Evolutionary conservation across 805 yeast genomes (phyloP).

Genomic region (Gaillardinia entomophila): DNA sequence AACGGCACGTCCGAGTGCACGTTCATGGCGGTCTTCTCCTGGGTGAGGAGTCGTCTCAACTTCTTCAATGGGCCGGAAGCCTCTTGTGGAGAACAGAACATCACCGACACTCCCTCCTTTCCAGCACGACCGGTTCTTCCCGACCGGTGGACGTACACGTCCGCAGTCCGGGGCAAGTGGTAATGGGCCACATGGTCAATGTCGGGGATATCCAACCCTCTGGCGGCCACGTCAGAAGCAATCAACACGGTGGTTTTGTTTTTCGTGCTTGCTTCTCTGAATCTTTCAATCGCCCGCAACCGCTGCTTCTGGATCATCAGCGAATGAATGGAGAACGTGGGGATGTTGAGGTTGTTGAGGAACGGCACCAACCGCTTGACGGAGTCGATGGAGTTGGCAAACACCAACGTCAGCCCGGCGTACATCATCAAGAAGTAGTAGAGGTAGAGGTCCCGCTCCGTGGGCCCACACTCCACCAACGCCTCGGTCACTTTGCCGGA

Average conservation of each 20-base stretch:
- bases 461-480: slow-evolving; percentile 82
- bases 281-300: slow-evolving; percentile 76
- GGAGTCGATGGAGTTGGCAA: slow-evolving; percentile 92
- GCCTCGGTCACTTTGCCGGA: slow-evolving; percentile 77
- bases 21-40: slow-evolving; percentile 19
- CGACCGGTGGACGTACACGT: slow-evolving; percentile 89
- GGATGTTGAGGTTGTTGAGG: slow-evolving; percentile 61
- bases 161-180: slow-evolving; percentile 92
- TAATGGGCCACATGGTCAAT: slow-evolving; percentile 95
- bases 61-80: slow-evolving; percentile 82
- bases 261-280: slow-evolving; percentile 46
- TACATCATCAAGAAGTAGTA: slow-evolving; percentile 83
- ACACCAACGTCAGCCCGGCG: slow-evolving; percentile 85
- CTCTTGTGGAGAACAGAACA: slow-evolving; percentile 91
- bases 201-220: slow-evolving; percentile 89
- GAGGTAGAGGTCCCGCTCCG: slow-evolving; percentile 82
- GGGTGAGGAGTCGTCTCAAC: slow-evolving; percentile 53
- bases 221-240: slow-evolving; percentile 97
- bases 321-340: slow-evolving; percentile 79
- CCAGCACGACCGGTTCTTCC: slow-evolving; percentile 99
- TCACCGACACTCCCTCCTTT: slow-evolving; percentile 87
- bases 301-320: slow-evolving; percentile 95
- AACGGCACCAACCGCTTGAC: slow-evolving; percentile 81
- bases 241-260: slow-evolving; percentile 62
- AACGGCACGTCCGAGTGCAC: slow-evolving; percentile 50